Base-by-base conservation (phyloP, 352 stramenopile genomes). In the Globisporangium solare region DNA sequence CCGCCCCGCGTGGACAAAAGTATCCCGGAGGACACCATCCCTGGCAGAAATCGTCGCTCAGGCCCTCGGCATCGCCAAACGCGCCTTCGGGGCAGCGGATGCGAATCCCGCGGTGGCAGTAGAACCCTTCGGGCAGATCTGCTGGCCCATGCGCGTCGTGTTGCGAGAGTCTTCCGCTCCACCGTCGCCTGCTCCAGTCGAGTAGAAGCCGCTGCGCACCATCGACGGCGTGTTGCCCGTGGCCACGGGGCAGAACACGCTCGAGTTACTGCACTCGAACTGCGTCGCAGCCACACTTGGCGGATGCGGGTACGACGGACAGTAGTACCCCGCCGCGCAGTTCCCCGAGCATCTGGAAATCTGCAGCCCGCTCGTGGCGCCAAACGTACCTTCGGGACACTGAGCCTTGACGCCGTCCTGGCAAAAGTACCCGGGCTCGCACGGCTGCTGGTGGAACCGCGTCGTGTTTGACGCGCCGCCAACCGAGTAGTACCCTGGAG, bases 371-470 rank as follows among this genome's bases (percentile, higher is more conserved):
- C 31, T 59, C 0, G 50, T 67, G n/a, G 71, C 67, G 22, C 89
- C 89, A 27, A 76, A 96, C 1, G 72, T 85, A 10, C 88, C 88
- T 10, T 70, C 65, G 8, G 87, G 81, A 42, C 88, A 97, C 47
- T 90, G 67, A 18, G 73, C 79, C 52, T 79, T 77, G 51, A 86
- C 43, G 7, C 83, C 86, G n/a, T 70, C 50, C 2, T 71, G 37
- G 62, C 86, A 97, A 48, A 83, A 97, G 53, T 76, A 84, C 12
- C 86, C 85, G 35, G 63, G 58, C n/a, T 88, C 74, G 39, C 89
- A 96, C 22, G 70, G 56, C 10, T 53, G 57, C 66, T 93, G 73
- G n/a, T 70, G 64, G 35, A 83, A 86, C 2, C 81, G 80, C 37
- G 77, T 89, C 7, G 57, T 62, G 63, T 85, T 86, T 5, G 63